A percentile compares a stretch with the other conserved stretches of the same genome.
These are phyloP conservation scores for Penicillium sp. DNA, from an alignment of 2,329 filamentous ascomycete species.

Conservation along the genomic window DNA sequence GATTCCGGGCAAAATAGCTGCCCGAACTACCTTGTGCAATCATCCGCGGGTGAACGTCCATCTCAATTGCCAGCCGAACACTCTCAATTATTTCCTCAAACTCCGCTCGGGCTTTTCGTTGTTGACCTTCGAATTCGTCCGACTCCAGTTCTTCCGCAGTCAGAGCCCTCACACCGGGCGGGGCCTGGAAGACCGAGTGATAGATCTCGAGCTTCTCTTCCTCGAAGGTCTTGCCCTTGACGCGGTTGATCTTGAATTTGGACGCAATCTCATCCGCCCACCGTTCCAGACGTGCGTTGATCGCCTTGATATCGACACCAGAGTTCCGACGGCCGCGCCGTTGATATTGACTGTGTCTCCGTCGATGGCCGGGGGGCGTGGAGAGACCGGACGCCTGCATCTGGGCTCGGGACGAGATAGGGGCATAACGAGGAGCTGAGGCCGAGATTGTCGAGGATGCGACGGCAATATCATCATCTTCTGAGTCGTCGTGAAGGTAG, in stretches of 20 bases:
- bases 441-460: constrained; percentile 59
- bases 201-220: constrained; percentile 93
- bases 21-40: constrained; percentile 97
- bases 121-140: constrained; percentile 58
- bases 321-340: constrained; percentile 70
- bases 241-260: constrained; percentile 86
- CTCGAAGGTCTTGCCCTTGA: constrained; percentile 72
- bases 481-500: constrained; percentile 65
- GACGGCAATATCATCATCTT: constrained; percentile 64
- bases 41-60: constrained; percentile 90
- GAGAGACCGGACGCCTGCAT: constrained; percentile 50
- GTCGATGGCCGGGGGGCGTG: constrained; percentile 46
- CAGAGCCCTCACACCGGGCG: constrained; percentile 80
- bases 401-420: constrained; percentile 58
- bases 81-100: constrained; percentile 90
- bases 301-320: constrained; percentile 95
- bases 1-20: constrained; percentile 94
- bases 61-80: constrained; percentile 84
- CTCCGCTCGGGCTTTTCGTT: constrained; percentile 72
- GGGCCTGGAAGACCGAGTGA: constrained; percentile 93
- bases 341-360: constrained; percentile 53
- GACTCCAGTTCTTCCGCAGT: constrained; percentile 73
- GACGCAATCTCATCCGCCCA: constrained; percentile 98
- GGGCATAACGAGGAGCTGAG: constrained; percentile 64
- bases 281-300: constrained; percentile 90